Evolutionary conservation across 768 basidiomycete genomes (phyloP).

Genomic region (Paxillus involutus): DNA sequence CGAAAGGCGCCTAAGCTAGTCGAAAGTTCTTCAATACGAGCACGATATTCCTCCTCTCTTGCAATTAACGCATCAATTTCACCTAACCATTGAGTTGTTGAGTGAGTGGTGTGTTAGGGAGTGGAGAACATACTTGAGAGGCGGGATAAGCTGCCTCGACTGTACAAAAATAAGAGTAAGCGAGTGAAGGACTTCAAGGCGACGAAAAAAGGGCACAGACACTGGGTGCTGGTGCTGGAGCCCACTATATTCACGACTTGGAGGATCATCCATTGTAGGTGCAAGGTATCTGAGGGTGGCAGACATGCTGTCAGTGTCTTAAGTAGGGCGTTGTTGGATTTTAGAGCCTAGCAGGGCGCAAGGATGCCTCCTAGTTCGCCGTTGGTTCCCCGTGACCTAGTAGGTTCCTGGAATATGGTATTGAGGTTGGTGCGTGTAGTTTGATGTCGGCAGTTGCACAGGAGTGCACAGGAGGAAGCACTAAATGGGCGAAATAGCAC

Average conservation of each 20-base stretch:
- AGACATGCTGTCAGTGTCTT: background rate
- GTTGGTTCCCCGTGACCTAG: background rate
- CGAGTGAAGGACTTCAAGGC: background rate
- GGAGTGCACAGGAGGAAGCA: background rate
- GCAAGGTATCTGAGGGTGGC: background rate
- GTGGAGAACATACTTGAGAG: slow-evolving; percentile 1
- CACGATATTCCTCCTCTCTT: slow-evolving; percentile 22
- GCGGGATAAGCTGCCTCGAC: background rate
- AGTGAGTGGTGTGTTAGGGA: background rate
- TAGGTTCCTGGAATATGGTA: background rate
- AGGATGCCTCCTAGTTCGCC: background rate
- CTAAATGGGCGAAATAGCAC: background rate
- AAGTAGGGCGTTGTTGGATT: background rate
- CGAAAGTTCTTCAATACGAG: slow-evolving; percentile 22
- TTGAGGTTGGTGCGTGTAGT: background rate
- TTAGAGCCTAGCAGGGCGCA: background rate
- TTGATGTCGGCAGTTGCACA: background rate
- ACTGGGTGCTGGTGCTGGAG: slow-evolving; percentile 1
- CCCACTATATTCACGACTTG: background rate
- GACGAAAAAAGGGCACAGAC: slow-evolving; percentile 3
- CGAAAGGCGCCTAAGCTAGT: slow-evolving; percentile 26
- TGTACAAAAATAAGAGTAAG: background rate
- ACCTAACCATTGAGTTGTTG: slow-evolving; percentile 12
- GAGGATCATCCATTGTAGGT: background rate
- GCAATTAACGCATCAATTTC: slow-evolving; percentile 28